A percentile compares a stretch with the other conserved stretches of the same genome.
These are phyloP conservation scores for Violaceomyces palustris DNA, from an alignment of 1,284 basidiomycete genomes.

Conservation along the genomic window DNA sequence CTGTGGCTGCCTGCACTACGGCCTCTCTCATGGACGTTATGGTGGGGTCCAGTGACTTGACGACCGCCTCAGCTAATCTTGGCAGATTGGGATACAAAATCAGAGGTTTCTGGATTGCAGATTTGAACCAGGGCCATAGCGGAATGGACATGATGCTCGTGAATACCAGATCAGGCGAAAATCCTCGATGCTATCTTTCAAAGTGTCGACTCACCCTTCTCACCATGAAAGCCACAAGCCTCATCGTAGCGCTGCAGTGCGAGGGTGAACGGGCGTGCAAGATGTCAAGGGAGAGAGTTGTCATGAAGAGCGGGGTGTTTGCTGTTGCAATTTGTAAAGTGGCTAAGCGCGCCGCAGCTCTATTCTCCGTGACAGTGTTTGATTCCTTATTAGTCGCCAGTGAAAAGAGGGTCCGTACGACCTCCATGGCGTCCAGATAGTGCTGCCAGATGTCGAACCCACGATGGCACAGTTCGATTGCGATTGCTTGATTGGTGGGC, in stretches of 20 bases:
- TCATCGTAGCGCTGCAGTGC: constrained; percentile 81
- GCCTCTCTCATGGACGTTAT: constrained; percentile 75
- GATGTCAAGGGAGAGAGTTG: constrained; percentile 85
- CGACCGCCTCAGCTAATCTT: constrained; percentile 85
- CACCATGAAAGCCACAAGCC: constrained; percentile 87
- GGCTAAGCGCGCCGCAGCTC: constrained; percentile 64
- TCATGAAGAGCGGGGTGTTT: constrained; percentile 89
- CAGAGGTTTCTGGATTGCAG: constrained; percentile 65
- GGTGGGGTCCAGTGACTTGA: constrained; percentile 92
- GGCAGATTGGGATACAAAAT: constrained; percentile 82
- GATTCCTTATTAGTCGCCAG: constrained; percentile 74
- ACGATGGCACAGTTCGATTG: constrained; percentile 80
- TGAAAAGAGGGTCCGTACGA: constrained; percentile 76
- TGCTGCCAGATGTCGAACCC: constrained; percentile 92
- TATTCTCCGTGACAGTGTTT: constrained; percentile 14
- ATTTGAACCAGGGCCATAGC: too few relatives aligned
- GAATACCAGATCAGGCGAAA: neutral
- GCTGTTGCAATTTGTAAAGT: constrained; percentile 77
- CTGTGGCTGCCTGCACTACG: constrained; percentile 82
- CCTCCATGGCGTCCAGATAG: constrained; percentile 83
- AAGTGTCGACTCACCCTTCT: constrained; percentile 64
- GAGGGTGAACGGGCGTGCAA: constrained; percentile 71
- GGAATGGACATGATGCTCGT: neutral
- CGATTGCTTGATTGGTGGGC: constrained; percentile 63
- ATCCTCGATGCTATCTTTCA: neutral